phyloP scores from a whole-genome alignment of 148 eudicot genomes.

The Simmondsia chinensis region DNA sequence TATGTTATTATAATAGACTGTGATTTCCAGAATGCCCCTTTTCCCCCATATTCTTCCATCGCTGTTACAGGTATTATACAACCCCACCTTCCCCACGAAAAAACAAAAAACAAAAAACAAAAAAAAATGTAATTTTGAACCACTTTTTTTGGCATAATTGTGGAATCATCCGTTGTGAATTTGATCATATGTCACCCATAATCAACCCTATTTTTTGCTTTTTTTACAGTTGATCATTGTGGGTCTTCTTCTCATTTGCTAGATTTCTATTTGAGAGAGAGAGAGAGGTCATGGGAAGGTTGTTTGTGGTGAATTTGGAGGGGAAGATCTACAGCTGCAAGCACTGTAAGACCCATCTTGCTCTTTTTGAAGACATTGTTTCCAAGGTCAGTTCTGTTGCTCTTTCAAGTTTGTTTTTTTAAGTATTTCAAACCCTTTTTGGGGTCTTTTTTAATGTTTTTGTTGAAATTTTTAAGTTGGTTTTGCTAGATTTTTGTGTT shows the following conservation, averaged over 20 bases:
- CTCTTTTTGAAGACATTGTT: slow-evolving; percentile 44
- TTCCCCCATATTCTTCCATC: too few relatives aligned
- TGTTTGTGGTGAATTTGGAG: slow-evolving; percentile 59
- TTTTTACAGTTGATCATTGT: neutral
- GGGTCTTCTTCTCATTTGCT: neutral
- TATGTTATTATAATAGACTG: too few relatives aligned
- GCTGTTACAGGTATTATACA: too few relatives aligned
- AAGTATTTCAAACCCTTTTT: neutral
- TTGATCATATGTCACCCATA: slow-evolving; percentile 1
- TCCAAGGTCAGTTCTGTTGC: slow-evolving; percentile 44
- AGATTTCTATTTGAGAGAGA: neutral
- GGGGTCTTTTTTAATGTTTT: too few relatives aligned
- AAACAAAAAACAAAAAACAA: neutral
- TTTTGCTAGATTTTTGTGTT: neutral
- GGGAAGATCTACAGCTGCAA: slow-evolving; percentile 78
- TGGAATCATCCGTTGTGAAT: slow-evolving; percentile 7
- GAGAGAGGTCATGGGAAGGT: slow-evolving; percentile 46
- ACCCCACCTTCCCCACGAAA: neutral
- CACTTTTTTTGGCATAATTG: slow-evolving; percentile 9
- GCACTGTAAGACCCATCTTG: slow-evolving; percentile 76
- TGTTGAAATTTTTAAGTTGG: too few relatives aligned
- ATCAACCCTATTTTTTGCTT: slow-evolving; percentile 1
- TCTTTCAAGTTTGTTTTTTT: neutral
- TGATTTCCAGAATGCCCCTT: too few relatives aligned
- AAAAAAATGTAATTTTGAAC: neutral